Conservation (phyloP, 2,329 filamentous ascomycete species). For the Aspergillus sp. region DNA sequence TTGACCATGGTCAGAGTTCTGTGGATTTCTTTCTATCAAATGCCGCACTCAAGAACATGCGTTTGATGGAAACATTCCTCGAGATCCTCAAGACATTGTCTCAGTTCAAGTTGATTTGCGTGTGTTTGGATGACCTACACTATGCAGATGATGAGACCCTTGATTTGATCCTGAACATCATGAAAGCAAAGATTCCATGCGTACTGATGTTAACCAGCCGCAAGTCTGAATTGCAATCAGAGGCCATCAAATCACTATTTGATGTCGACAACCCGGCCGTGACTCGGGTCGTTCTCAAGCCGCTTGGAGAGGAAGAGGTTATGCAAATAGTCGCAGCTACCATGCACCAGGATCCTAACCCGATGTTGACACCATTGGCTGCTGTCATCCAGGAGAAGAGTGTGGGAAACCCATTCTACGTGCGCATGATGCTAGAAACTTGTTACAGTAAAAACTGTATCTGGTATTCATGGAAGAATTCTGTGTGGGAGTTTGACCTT, state of each 20-base stretch:
- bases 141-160: conserved; percentile 86
- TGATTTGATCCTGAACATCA: conserved; percentile 78
- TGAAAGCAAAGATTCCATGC: conserved; percentile 75
- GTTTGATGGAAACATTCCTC: conserved; percentile 82
- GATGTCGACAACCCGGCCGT: conserved; percentile 54
- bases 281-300: conserved; percentile 69
- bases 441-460: conserved; percentile 85
- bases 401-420: conserved; percentile 84
- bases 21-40: conserved; percentile 40
- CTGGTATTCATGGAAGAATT: conserved; percentile 84
- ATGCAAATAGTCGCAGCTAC: conserved; percentile 79
- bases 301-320: conserved; percentile 77
- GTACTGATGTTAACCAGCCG: conserved; percentile 76
- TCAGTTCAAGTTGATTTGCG: conserved; percentile 80
- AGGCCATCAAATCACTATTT: conserved; percentile 38
- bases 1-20: conserved; percentile 37
- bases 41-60: conserved; percentile 54
- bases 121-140: conserved; percentile 86
- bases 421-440: conserved; percentile 84
- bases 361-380: conserved; percentile 73
- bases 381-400: conserved; percentile 88
- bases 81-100: conserved; percentile 82
- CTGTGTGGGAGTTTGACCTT: conserved; percentile 79
- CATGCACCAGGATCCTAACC: conserved; percentile 66
- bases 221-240: conserved; percentile 62